phyloP scores from a whole-genome alignment of 1,139 yeast species.

The Wickerhamomyces sp. region DNA sequence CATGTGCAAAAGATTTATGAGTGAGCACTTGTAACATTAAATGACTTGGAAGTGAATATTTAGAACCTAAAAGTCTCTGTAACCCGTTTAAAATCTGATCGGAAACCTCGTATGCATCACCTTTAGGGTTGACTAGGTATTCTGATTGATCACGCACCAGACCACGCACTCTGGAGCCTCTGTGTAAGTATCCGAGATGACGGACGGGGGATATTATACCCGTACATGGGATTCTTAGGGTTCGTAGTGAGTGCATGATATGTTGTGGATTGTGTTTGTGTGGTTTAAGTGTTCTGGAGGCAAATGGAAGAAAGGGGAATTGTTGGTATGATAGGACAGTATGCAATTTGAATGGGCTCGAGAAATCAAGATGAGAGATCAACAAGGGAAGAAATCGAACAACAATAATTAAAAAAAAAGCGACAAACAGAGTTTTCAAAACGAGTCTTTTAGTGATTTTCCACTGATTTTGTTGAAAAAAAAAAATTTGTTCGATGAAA shows the following conservation, averaged over 20 bases:
- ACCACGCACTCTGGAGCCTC: conserved; percentile 66
- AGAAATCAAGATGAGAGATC: no score
- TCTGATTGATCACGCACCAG: conserved; percentile 71
- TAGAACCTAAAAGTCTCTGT: conserved; percentile 48
- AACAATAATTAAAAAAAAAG: no score
- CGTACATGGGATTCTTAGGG: background rate
- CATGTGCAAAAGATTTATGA: conserved; percentile 92
- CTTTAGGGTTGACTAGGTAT: conserved; percentile 50
- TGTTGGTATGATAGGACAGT: no score
- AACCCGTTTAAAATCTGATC: conserved; percentile 44
- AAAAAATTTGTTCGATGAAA: no score
- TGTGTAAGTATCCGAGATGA: conserved; percentile 33
- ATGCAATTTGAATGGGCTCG: no score
- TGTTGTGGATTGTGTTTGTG: no score
- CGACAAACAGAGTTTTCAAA: no score
- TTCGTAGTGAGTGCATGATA: conserved; percentile 4
- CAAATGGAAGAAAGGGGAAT: no score
- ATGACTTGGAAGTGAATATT: conserved; percentile 32
- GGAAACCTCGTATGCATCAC: conserved; percentile 53
- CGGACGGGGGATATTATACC: conserved; percentile 76
- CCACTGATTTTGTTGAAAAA: no score
- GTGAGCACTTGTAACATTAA: conserved; percentile 75
- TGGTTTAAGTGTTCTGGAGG: no score
- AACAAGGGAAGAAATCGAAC: no score
- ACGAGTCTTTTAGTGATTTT: no score